Conservation (phyloP, 148 eudicot species). For the Oxyria digyna region DNA sequence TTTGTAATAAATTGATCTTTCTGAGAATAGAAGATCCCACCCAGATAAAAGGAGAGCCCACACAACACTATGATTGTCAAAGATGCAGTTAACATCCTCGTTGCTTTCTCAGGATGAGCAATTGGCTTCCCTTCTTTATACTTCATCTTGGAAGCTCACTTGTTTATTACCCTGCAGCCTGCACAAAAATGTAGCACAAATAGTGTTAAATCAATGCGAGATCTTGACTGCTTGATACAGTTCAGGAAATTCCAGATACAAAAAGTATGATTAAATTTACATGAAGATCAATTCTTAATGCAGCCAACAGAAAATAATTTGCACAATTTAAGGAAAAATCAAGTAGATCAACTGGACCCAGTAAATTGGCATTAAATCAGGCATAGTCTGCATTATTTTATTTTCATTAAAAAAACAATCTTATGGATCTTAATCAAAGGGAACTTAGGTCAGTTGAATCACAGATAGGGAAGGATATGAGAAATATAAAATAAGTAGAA, state of each 20-base stretch:
- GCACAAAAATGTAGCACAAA: constrained; percentile 14
- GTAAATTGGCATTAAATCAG: not conserved
- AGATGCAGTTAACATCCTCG: constrained; percentile 39
- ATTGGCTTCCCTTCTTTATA: constrained; percentile 49
- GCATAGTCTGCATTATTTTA: not conserved
- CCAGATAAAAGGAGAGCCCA: constrained; percentile 83
- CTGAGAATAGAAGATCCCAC: constrained; percentile 58
- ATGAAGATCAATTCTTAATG: not conserved
- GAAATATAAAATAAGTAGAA: not conserved
- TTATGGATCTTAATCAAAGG: not conserved
- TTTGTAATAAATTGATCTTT: constrained; percentile 22
- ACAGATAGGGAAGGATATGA: not conserved
- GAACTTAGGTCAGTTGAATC: not conserved
- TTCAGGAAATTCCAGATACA: not conserved
- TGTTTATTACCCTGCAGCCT: constrained; percentile 35
- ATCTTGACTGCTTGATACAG: not conserved
- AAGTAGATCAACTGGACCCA: not conserved
- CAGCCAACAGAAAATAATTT: not conserved
- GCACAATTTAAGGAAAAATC: not conserved
- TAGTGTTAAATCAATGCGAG: not conserved
- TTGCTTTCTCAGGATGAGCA: constrained; percentile 37
- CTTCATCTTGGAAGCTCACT: constrained; percentile 41
- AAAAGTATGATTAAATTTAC: not conserved
- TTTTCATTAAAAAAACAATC: not conserved
- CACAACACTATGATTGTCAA: constrained; percentile 48